Evolutionary conservation across 371 early-diverging fungal genomes (phyloP), one percentile per base, ranked within the genome.

Genomic region (Zancudomyces culisetae): DNA sequence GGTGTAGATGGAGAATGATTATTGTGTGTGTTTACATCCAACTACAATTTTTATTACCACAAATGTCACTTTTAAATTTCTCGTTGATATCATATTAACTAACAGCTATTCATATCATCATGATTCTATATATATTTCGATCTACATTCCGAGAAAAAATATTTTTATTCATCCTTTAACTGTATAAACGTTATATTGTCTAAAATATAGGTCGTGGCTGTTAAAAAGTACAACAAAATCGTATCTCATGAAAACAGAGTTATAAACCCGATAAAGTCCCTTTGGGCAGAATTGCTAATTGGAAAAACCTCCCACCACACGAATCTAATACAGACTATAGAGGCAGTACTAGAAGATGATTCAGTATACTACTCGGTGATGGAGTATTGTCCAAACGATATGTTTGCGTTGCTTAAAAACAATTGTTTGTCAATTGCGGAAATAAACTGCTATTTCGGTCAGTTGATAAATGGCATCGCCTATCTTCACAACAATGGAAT

Each of bases 281-380:
- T 6, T 35, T 35, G 6, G 35, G 35, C 35, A 15, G 35, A 35
- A 35, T 15, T 35, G 15, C 10, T 15, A 10, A 35, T 35, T 10
- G 15, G 15, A 6, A 35, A 10, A 15, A 35, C 6, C 35, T 6
- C 15, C 6, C 84, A 81, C 42, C 91, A 90, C 62, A 75, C 76
- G 4, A 80, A 87, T 58, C 70, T 90, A 43, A 81, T 90, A 49
- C 75, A 81, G 58, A 86, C 89, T 0, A 58, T 85, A 56, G 90
- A 90, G 58, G 71, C 80, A 45, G 70, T 81, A 39, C 69, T 75
- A 53, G 78, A 77, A 60, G 66, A 69, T 1, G 63, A 62, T 48
- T 52, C 43, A 26, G 42, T 15, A 19, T 76, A 70, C 51, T 81
- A 74, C 54, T 69, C 81, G 60, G 75, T 85, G 20, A 83, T 83